Evolutionary conservation across 768 basidiomycete species (phyloP).

Genomic region (Hypholoma fasciculare): DNA sequence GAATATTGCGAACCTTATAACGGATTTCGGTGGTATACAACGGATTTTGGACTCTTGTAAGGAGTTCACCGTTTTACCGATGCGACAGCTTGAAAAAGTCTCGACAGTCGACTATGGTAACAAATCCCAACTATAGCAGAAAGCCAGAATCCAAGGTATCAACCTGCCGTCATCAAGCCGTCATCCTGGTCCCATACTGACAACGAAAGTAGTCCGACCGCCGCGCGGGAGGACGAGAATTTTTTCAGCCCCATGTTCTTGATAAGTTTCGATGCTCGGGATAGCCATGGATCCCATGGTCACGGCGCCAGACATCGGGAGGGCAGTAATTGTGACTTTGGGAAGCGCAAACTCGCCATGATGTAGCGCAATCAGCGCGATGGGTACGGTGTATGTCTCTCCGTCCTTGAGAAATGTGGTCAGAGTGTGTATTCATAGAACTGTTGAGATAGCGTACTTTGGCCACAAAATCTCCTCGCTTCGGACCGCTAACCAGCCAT

Average conservation of each 20-base stretch:
- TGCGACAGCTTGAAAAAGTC: no score
- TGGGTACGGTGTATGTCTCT: slow-evolving; percentile 52
- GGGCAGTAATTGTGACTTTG: slow-evolving; percentile 62
- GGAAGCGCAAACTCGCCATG: slow-evolving; percentile 82
- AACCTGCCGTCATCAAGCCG: not conserved
- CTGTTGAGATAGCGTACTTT: slow-evolving; percentile 44
- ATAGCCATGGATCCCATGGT: slow-evolving; percentile 60
- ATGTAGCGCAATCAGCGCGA: slow-evolving; percentile 86
- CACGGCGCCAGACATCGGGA: slow-evolving; percentile 50
- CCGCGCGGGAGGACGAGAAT: slow-evolving; percentile 82
- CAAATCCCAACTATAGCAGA: no score
- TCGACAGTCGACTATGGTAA: no score
- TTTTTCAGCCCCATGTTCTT: slow-evolving; percentile 81
- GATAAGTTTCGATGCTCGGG: slow-evolving; percentile 77
- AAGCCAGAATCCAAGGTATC: not conserved
- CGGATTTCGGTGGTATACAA: no score
- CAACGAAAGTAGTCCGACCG: slow-evolving; percentile 77
- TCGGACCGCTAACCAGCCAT: slow-evolving; percentile 89
- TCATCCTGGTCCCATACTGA: slow-evolving; percentile 62
- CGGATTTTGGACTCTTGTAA: no score
- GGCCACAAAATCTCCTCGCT: slow-evolving; percentile 80
- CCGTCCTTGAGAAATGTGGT: slow-evolving; percentile 50
- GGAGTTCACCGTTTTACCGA: no score
- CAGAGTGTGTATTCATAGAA: not conserved
- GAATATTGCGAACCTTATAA: no score